These are phyloP conservation scores for Xylaria telfairii DNA, from an alignment of 495 filamentous ascomycete genomes.

Conservation along the genomic window DNA sequence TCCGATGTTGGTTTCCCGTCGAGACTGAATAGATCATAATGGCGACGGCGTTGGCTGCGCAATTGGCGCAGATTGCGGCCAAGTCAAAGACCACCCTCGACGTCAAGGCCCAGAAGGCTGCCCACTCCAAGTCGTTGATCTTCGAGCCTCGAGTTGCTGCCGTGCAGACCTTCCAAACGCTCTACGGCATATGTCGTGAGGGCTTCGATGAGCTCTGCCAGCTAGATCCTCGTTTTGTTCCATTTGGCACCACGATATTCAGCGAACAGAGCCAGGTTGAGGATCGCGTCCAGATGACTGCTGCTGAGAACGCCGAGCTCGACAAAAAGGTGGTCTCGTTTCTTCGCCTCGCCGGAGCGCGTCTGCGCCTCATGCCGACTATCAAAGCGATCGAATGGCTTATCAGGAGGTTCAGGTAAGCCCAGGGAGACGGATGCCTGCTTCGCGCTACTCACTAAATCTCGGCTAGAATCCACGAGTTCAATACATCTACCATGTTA, in stretches of 20 bases:
- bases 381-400: conserved; percentile 95
- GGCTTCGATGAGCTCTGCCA: conserved; percentile 89
- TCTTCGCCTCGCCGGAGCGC: conserved; percentile 74
- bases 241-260: conserved; percentile 77
- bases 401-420: conserved; percentile 84
- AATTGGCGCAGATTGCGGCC: conserved; percentile 79
- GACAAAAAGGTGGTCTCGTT: conserved; percentile 80
- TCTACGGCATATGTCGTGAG: conserved; percentile 85
- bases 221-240: conserved; percentile 75
- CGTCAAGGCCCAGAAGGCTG: conserved; percentile 84
- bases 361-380: conserved; percentile 80
- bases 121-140: conserved; percentile 90
- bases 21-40: conserved; percentile 55
- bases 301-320: conserved; percentile 77
- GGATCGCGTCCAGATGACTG: conserved; percentile 84
- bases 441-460: conserved; percentile 40
- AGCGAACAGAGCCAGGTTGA: conserved; percentile 87
- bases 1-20: conserved; percentile 16
- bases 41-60: conserved; percentile 78
- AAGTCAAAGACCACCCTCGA: conserved; percentile 81
- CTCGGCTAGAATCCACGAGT: conserved; percentile 78
- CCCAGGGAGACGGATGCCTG: neutral
- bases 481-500: conserved; percentile 80
- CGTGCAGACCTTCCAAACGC: conserved; percentile 83
- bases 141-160: conserved; percentile 83